phyloP scores from a whole-genome alignment of 2,329 filamentous ascomycete species.

The Ophiocordyceps camponoti-rufipedis region DNA sequence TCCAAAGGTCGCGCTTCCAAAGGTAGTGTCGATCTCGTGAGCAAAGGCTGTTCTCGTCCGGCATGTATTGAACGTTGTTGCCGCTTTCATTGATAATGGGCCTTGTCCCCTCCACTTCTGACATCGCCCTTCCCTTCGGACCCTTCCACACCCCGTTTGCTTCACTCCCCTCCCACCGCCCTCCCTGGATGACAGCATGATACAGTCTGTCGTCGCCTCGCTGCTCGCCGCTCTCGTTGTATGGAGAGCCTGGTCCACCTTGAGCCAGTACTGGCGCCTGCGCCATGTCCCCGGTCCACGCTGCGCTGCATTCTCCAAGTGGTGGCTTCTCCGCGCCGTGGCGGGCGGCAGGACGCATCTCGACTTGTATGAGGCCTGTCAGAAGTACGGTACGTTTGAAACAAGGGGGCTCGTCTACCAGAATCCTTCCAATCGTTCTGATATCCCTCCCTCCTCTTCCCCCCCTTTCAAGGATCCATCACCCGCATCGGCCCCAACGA shows the following conservation, averaged over 20 bases:
- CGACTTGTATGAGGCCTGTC: slow-evolving; percentile 15
- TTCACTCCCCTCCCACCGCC: background rate
- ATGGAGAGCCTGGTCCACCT: slow-evolving; percentile 1
- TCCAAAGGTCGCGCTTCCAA: background rate
- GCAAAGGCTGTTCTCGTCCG: too few species aligned
- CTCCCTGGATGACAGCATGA: background rate
- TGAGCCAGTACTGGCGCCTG: slow-evolving; percentile 15
- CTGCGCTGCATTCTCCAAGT: slow-evolving; percentile 18
- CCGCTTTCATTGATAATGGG: background rate
- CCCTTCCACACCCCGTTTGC: background rate
- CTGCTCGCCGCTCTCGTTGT: background rate
- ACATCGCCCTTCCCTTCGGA: background rate
- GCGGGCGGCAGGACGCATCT: slow-evolving; percentile 14
- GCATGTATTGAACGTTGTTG: background rate
- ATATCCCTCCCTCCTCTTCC: background rate
- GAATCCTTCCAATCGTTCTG: background rate
- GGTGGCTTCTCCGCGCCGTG: slow-evolving; percentile 17
- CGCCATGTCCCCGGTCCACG: slow-evolving; percentile 21
- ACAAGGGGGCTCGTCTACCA: too few species aligned
- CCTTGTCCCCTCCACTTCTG: background rate
- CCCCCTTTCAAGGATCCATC: slow-evolving; percentile 8
- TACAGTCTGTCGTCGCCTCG: background rate
- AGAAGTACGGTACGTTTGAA: slow-evolving; percentile 15
- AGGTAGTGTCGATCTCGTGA: background rate
- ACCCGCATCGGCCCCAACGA: slow-evolving; percentile 21